Percentiles rank a stretch among this genome's conserved stretches.
Conservation (phyloP, 1,139 yeast genomes). For the Arxiozyma telluris region DNA sequence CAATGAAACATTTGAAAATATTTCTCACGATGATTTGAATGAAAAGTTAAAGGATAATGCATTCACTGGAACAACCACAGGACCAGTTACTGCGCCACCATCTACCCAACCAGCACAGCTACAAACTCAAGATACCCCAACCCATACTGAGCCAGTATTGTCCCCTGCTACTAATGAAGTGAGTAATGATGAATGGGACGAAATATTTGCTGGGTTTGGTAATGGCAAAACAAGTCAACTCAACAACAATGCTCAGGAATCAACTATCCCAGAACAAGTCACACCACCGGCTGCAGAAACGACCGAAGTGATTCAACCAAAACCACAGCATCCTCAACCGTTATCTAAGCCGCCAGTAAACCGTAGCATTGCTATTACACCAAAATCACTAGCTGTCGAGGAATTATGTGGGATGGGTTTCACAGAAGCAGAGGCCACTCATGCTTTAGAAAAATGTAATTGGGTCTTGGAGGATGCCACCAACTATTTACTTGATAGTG, state of each 20-base stretch:
- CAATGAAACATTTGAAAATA: slow-evolving; percentile 21
- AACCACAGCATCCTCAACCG: slow-evolving; percentile 5
- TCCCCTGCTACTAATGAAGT: slow-evolving; percentile 13
- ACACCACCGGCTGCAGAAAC: slow-evolving; percentile 1
- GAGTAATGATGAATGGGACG: slow-evolving; percentile 82
- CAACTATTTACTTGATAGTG: slow-evolving; percentile 67
- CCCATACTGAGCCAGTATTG: background rate
- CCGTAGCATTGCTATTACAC: slow-evolving; percentile 34
- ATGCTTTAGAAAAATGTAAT: slow-evolving; percentile 58
- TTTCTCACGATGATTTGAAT: slow-evolving; percentile 23
- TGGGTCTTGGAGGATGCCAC: slow-evolving; percentile 83
- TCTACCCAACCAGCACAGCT: slow-evolving; percentile 7
- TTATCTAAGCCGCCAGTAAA: slow-evolving; percentile 15
- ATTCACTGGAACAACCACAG: slow-evolving; percentile 33
- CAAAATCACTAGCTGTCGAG: slow-evolving; percentile 45
- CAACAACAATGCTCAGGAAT: slow-evolving; percentile 4
- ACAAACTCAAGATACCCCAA: background rate
- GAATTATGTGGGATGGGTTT: slow-evolving; percentile 91
- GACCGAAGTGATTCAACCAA: slow-evolving; percentile 10
- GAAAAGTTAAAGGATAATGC: slow-evolving; percentile 29
- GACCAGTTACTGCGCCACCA: slow-evolving; percentile 4
- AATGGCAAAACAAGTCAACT: slow-evolving; percentile 32
- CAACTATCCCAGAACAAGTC: slow-evolving; percentile 4
- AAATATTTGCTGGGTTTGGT: slow-evolving; percentile 83
- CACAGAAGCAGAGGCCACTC: slow-evolving; percentile 49